phyloP scores from a whole-genome alignment of 1,139 yeast genomes.

The Geotrichum carabidarum region DNA sequence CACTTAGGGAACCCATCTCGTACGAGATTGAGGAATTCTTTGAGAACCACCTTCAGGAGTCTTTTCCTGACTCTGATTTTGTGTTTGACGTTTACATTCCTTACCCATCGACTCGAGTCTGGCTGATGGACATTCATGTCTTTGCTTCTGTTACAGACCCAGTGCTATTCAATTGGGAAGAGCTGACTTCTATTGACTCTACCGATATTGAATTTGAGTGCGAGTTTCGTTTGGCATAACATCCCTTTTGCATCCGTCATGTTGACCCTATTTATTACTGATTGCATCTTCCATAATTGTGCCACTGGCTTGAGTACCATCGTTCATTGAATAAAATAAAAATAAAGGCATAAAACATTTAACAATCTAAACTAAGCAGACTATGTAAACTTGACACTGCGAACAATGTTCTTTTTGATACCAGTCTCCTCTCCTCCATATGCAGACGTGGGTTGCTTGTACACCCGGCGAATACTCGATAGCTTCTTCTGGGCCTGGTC shows the following conservation, averaged over 20 bases:
- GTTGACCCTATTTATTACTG: background rate
- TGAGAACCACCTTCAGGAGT: slow-evolving; percentile 43
- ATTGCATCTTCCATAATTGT: background rate
- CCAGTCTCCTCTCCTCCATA: slow-evolving; percentile 95
- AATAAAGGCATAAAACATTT: background rate
- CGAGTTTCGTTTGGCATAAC: slow-evolving; percentile 49
- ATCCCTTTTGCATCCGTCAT: background rate
- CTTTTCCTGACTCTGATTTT: slow-evolving; percentile 53
- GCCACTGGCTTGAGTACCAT: background rate
- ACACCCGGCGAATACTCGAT: slow-evolving; percentile 83
- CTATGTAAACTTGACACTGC: slow-evolving; percentile 64
- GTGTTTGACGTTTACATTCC: slow-evolving; percentile 82
- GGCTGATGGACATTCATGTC: slow-evolving; percentile 79
- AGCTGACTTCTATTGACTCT: slow-evolving; percentile 40
- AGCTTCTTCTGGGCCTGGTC: slow-evolving; percentile 93
- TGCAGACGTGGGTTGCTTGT: slow-evolving; percentile 71
- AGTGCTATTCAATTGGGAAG: slow-evolving; percentile 77
- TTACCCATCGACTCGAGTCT: slow-evolving; percentile 58
- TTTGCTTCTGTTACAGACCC: slow-evolving; percentile 73
- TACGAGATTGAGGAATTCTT: slow-evolving; percentile 54
- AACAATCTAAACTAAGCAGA: background rate
- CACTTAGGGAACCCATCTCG: slow-evolving; percentile 45
- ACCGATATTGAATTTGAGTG: slow-evolving; percentile 37
- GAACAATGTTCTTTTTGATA: slow-evolving; percentile 86
- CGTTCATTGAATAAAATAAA: background rate